Percentiles rank a stretch among this genome's conserved stretches.
Conservation (phyloP, 2,329 filamentous ascomycete species). For the Exophiala bonariae region DNA sequence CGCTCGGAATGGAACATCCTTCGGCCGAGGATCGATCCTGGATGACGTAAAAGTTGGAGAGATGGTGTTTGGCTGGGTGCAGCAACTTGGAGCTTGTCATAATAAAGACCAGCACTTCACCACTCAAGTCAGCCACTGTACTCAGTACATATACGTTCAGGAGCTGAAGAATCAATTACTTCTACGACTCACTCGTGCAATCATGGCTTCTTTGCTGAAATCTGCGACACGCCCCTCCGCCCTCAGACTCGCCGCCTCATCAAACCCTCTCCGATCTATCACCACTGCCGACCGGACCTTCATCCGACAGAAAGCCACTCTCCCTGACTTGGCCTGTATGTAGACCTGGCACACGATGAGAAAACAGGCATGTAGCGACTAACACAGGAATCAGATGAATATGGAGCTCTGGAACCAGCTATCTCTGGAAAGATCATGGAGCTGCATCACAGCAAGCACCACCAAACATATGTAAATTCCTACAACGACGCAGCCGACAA, state of each 20-base stretch:
- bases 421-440: conserved; percentile 92
- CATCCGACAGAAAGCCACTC: conserved; percentile 82
- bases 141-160: too few relatives aligned
- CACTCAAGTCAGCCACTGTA: too few relatives aligned
- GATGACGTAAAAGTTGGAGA: too few relatives aligned
- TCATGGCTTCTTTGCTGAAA: conserved; percentile 77
- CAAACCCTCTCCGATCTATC: conserved; percentile 53
- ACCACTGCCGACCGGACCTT: conserved; percentile 73
- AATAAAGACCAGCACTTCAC: too few relatives aligned
- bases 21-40: too few relatives aligned
- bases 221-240: conserved; percentile 69
- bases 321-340: conserved; percentile 82
- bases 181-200: too few relatives aligned
- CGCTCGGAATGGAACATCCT: too few relatives aligned
- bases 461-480: conserved; percentile 88
- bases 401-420: conserved; percentile 83
- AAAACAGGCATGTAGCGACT: conserved; percentile 5
- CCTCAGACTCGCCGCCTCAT: conserved; percentile 60
- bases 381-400: conserved; percentile 70
- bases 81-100: too few relatives aligned
- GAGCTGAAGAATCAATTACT: too few relatives aligned
- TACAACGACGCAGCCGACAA: conserved; percentile 75
- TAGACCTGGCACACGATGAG: conserved; percentile 14
- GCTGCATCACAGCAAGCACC: conserved; percentile 89
- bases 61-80: too few relatives aligned